Evolutionary conservation across 345 rosid species (phyloP), one percentile per base, ranked within the genome.

Genomic region (Salix koriyanagi): DNA sequence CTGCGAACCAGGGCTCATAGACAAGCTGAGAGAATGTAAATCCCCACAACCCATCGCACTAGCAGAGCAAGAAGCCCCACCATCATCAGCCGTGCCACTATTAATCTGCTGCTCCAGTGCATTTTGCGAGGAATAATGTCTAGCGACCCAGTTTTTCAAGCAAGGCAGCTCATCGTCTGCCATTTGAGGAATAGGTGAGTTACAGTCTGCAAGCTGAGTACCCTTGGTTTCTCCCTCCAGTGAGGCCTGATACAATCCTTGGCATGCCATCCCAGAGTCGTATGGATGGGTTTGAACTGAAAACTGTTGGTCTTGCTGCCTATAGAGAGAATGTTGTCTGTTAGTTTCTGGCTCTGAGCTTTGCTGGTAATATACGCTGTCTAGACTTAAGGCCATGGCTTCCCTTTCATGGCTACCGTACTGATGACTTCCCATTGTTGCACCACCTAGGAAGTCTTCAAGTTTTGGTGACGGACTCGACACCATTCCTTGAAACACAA

Each of bases 1-100:
- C 76, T 93, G 98, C 10, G 98, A 92, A 64, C 91, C 96, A 80
- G 98, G 94, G 75, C 97, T 96, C 99, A 96, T 96, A 10, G 99
- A 93, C 86, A 96, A 87, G 88, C 98, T 96, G 85, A 96, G 80
- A 30, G 91, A 91, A 83, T 90, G 93, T 62, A 90, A 89, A 83
- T 93, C 96, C 50, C 96, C 90, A 78, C 85, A 95, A 34, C 83
- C 80, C 84, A 88, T 84, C 75, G 90, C 86, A 81, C 87, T 76
- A 30, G 91, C 82, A 54, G 87, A 75, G 21, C 86, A 87, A 48
- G 85, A 76, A 65, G 83, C 86, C 65, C 68, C 77, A 37, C 82
- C 85, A 79, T 78, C 84, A 48, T 82, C 80, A 77, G 61, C 79
- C 79, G 72, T 69, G 83, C 85, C 75, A 39, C 86, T 79, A 14